Evolutionary conservation across 176 grass and related monocot species (phyloP), one percentile per base, ranked within the genome.

Genomic region (Bromus sterilis): DNA sequence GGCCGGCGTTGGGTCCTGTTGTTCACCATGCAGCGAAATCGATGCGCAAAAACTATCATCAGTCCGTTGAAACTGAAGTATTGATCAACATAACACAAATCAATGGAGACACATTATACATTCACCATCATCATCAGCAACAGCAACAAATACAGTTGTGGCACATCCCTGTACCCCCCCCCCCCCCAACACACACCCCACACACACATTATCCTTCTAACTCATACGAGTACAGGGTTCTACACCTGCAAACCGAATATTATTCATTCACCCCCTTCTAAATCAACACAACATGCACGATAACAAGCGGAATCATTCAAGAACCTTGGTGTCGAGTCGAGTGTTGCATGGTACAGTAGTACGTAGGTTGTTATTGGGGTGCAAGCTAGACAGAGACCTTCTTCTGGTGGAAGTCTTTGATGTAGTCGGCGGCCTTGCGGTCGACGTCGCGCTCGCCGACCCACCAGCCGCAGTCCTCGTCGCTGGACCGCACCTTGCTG

Each of bases 391-490:
- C 9, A 11, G 36, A 28, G 31, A 76, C 77, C 78, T 86, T 87
- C 70, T 34, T 88, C 66, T 87, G 84, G 71, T 94, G 82, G 92
- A 91, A 91, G 46, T 59, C 76, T 56, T 88, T 80, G 82, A 94
- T 94, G 92, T 80, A 94, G 79, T 86, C 87, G 48, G 78, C 78
- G 59, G 92, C 92, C 87, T 84, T 94, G 77, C 80, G 71, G 85
- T 94, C 92, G 81, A 94, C 92, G 82, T 91, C 80, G 41, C 86
- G 89, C 62, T 91, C 92, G 33, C 92, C 89, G 44, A 94, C 77
- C 84, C 87, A 94, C 77, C 87, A 89, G 3, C 89, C 89, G 82
- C 76, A 55, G 81, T 94, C 92, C 60, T 94, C 89, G 66, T 94
- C 89, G 85, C 92, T 94, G 9, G 84, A 88, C 4, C 89, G 46